Base-by-base conservation (phyloP, 2,329 filamentous ascomycete genomes). In the Colletotrichum sp. region DNA sequence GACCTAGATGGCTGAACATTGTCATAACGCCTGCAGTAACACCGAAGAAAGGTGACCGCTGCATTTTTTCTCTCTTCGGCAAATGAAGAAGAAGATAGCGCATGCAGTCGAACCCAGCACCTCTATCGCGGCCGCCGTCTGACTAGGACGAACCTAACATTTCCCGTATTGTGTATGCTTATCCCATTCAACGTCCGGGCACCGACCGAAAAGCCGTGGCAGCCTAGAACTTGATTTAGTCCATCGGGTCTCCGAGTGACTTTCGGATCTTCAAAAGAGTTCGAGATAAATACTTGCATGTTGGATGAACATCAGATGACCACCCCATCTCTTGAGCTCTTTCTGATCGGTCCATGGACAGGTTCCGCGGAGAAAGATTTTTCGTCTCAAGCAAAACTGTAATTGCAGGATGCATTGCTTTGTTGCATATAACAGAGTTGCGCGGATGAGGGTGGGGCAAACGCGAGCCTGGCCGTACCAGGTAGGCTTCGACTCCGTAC, bases 41-140 rank as follows among this genome's bases (percentile, higher is more conserved):
- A 49, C 18, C 18, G 39, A 12, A 49, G 9, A 21, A 49, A 12
- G 39, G 9, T 6, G 10, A 49, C 39, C 6, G 39, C 18, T 7
- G 0, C 16, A 49, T n/a, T 6, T 0, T 49, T 49, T 16, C 18
- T 6, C 10, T n/a, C 2, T 21, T n/a, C 39, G 18, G 39, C 9
- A 12, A 49, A 49, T 49, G 10, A 2, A 34, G 32, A 4, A 34
- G 0, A 34, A 2, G 39, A 13, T n/a, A 49, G 39, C 39, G 2
- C 39, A 0, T 8, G 18, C 16, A 1, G 5, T 44, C 39, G 16
- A 44, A 44, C 16, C 18, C 6, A 49, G 44, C 4, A 4, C n/a
- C 44, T 0, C 10, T 13, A 0, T 4, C n/a, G 10, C 9, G n/a
- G n/a, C n/a, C n/a, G 44, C 44, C 6, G 10, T 52, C 9, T 52